Conservation (phyloP, 306 rosid genomes). For the Citrullus mucosospermus region DNA sequence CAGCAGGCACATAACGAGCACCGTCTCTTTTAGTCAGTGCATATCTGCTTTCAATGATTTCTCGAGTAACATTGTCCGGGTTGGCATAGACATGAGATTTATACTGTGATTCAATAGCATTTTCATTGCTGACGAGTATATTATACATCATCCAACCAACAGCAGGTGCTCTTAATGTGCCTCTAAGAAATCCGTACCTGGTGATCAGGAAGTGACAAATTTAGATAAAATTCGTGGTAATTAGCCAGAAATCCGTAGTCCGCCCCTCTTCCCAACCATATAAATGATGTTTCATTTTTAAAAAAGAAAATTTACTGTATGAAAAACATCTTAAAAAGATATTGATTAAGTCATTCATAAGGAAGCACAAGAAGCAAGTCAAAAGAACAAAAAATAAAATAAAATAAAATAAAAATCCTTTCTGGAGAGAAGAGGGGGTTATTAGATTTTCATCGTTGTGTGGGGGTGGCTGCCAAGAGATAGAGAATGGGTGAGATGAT, state of each 20-base stretch:
- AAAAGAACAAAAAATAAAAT: background rate
- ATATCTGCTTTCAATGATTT: conserved; percentile 61
- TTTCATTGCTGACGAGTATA: conserved; percentile 85
- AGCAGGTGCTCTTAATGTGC: conserved; percentile 88
- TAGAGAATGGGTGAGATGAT: conserved; percentile 34
- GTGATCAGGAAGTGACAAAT: conserved; percentile 10
- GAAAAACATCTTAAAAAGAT: background rate
- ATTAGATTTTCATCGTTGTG: background rate
- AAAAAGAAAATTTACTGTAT: background rate
- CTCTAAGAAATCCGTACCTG: conserved; percentile 84
- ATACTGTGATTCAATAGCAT: conserved; percentile 80
- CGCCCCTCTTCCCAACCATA: background rate
- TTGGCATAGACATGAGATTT: conserved; percentile 85
- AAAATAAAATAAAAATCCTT: background rate
- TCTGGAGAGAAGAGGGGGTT: background rate
- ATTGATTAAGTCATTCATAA: background rate
- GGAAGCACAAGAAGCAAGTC: background rate
- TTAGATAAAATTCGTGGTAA: conserved; percentile 2
- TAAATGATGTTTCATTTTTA: background rate
- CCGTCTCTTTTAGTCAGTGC: conserved; percentile 71
- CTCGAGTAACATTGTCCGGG: conserved; percentile 75
- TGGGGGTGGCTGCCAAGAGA: background rate
- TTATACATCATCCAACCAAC: conserved; percentile 98
- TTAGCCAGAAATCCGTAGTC: background rate
- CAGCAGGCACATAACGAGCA: conserved; percentile 79